Percentiles rank a stretch among this genome's conserved stretches.
Conservation (phyloP, 1,284 basidiomycete species). For the Leccinum griseonigrum region DNA sequence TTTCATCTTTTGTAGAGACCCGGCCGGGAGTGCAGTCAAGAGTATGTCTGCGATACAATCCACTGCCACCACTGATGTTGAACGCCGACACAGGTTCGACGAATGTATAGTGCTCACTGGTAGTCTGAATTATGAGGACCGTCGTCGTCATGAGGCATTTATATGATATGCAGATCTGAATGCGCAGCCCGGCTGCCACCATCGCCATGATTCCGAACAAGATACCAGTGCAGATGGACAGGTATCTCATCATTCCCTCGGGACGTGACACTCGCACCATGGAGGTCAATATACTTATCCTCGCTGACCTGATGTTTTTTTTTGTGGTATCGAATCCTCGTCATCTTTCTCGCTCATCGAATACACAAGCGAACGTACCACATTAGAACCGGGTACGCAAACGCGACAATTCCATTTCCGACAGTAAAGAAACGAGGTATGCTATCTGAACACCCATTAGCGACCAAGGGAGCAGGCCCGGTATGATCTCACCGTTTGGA, state of each 20-base stretch:
- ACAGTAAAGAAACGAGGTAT: conserved; percentile 11
- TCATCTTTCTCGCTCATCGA: background rate
- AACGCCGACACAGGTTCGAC: background rate
- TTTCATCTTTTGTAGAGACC: conserved; percentile 11
- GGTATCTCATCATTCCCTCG: conserved; percentile 8
- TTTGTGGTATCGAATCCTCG: background rate
- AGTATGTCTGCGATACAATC: conserved; percentile 20
- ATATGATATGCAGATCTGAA: conserved; percentile 14
- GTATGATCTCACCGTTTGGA: conserved; percentile 1
- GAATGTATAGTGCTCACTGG: conserved; percentile 13
- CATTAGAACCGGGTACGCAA: conserved; percentile 22
- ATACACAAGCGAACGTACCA: conserved; percentile 21
- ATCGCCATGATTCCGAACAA: conserved; percentile 18
- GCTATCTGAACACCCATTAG: conserved; percentile 3
- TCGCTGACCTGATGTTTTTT: conserved; percentile 17
- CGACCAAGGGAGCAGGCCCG: background rate
- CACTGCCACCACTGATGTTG: conserved; percentile 11
- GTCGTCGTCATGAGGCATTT: conserved; percentile 14
- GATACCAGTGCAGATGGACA: conserved; percentile 11
- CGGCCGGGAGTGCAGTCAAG: conserved; percentile 19
- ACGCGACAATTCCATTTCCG: conserved; percentile 18
- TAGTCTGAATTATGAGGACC: conserved; percentile 16
- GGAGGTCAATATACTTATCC: conserved; percentile 28
- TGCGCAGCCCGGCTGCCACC: conserved; percentile 8
- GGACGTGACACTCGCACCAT: conserved; percentile 26